phyloP scores from a whole-genome alignment of 2,329 filamentous ascomycete species.

The Graphilbum sp. region DNA sequence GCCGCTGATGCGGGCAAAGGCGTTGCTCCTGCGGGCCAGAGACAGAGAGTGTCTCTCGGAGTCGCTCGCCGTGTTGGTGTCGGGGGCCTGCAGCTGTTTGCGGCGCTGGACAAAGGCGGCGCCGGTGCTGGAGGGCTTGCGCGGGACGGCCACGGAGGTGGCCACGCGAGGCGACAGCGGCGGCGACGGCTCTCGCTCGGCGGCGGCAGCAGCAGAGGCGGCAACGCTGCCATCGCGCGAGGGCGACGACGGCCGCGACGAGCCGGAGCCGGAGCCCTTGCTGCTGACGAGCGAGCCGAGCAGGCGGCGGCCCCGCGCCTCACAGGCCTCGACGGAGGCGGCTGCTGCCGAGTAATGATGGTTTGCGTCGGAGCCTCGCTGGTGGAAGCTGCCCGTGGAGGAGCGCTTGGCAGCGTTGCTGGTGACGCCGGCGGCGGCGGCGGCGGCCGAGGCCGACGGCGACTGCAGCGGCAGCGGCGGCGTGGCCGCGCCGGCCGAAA shows the following conservation, averaged over 20 bases:
- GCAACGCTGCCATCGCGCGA: neutral
- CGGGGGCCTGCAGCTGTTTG: conserved; percentile 12
- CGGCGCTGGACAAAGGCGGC: conserved; percentile 28
- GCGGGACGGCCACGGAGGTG: conserved; percentile 14
- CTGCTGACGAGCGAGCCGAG: neutral
- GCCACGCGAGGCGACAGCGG: neutral
- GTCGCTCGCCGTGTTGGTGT: conserved; percentile 12
- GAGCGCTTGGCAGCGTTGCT: no score
- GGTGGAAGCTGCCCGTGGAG: no score
- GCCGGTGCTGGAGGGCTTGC: conserved; percentile 28
- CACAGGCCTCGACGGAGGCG: neutral
- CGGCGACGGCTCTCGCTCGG: conserved; percentile 4
- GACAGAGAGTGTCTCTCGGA: conserved; percentile 4
- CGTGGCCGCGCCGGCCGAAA: no score
- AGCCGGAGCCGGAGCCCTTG: no score
- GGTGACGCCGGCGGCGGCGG: neutral
- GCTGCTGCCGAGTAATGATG: no score
- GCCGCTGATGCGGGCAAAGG: conserved; percentile 1
- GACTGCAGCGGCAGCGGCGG: neutral
- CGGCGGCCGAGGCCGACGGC: conserved; percentile 1
- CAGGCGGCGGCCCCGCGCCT: conserved; percentile 4
- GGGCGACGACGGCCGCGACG: neutral
- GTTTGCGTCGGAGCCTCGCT: no score
- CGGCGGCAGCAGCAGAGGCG: no score
- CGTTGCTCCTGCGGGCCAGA: neutral